phyloP scores from a whole-genome alignment of 805 yeast genomes.

The Kuraishia hungarica region DNA sequence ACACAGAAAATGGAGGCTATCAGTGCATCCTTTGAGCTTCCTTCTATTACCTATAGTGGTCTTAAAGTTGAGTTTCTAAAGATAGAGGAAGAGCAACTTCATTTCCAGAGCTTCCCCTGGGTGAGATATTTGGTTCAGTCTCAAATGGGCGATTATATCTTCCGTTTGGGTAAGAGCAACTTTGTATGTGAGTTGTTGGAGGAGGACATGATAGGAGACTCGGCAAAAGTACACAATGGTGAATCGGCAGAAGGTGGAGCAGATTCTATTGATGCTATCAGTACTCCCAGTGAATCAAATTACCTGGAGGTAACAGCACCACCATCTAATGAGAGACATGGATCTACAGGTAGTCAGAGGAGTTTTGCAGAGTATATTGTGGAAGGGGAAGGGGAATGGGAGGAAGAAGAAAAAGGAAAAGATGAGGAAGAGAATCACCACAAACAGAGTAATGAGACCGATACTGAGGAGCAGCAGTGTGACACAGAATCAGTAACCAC shows the following conservation, averaged over 20 bases:
- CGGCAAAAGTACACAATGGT: neutral
- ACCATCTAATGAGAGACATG: neutral
- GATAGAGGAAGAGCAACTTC: slow-evolving; percentile 52
- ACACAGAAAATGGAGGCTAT: slow-evolving; percentile 14
- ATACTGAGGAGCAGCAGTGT: too few species aligned
- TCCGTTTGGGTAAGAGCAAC: slow-evolving; percentile 8
- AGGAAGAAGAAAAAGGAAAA: too few species aligned
- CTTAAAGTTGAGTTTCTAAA: slow-evolving; percentile 57
- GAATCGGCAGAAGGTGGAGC: neutral
- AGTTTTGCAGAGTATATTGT: slow-evolving; percentile 21
- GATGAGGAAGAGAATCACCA: too few species aligned
- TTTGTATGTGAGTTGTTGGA: slow-evolving; percentile 4
- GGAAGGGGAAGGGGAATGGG: neutral
- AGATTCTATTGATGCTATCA: too few species aligned
- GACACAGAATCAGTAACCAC: too few species aligned
- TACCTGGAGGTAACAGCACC: slow-evolving; percentile 5
- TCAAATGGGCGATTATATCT: slow-evolving; percentile 24
- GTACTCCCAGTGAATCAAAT: too few species aligned
- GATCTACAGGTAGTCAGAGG: neutral
- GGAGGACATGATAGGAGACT: slow-evolving; percentile 1
- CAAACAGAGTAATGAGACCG: too few species aligned
- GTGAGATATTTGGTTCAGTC: slow-evolving; percentile 48
- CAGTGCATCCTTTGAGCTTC: slow-evolving; percentile 52
- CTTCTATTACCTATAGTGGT: slow-evolving; percentile 57
- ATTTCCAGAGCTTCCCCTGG: slow-evolving; percentile 65